Percentiles rank a stretch among this genome's conserved stretches.
phyloP scores from a whole-genome alignment of 129 eudicot genomes.

The Kitagawia praeruptora region DNA sequence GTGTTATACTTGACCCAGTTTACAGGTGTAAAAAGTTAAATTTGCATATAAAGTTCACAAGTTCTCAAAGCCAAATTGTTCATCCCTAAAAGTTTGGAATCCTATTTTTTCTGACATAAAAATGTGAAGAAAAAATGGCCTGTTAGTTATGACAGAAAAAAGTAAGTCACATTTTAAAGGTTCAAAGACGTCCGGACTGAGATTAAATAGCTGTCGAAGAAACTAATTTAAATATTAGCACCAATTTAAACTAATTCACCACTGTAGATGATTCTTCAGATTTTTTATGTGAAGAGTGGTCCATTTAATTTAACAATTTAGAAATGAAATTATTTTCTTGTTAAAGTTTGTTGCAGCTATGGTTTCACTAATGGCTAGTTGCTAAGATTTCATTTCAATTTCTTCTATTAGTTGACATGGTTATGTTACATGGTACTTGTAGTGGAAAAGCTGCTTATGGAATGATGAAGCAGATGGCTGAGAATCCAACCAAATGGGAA shows the following conservation, averaged over 20 bases:
- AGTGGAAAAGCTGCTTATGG: constrained; percentile 95
- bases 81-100: not conserved
- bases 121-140: not conserved
- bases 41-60: not conserved
- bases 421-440: not conserved
- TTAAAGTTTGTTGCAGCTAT: not conserved
- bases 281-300: not conserved
- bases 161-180: not conserved
- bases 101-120: not conserved
- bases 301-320: not conserved
- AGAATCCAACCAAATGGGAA: no score
- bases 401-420: not conserved
- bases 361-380: not conserved
- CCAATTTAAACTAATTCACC: not conserved
- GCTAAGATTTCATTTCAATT: not conserved
- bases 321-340: not conserved
- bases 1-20: constrained; percentile 90
- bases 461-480: constrained; percentile 41
- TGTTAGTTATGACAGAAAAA: not conserved
- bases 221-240: not conserved
- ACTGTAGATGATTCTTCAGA: not conserved
- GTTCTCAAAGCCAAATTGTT: not conserved
- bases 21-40: constrained; percentile 50
- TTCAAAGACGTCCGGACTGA: not conserved
- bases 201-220: not conserved